Evolutionary conservation across 2,329 filamentous ascomycete genomes (phyloP).

Genomic region (Neophaeococcomyces aloes): DNA sequence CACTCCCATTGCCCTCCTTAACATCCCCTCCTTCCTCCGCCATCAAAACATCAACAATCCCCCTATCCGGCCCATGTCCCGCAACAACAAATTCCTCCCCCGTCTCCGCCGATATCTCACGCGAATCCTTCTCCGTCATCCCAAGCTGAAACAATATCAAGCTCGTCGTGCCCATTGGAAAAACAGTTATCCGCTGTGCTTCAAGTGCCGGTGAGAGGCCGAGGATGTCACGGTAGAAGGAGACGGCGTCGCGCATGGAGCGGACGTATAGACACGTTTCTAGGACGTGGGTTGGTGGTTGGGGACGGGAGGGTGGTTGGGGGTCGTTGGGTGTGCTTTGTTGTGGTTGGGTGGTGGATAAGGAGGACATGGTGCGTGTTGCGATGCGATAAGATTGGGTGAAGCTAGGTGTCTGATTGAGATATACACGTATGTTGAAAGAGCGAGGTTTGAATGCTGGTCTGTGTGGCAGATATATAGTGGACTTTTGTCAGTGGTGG

Average conservation of each 20-base stretch:
- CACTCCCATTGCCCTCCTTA: background rate
- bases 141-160: constrained; percentile 23
- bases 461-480: too few relatives aligned
- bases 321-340: too few relatives aligned
- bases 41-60: constrained; percentile 10
- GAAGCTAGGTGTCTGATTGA: too few relatives aligned
- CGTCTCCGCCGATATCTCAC: constrained; percentile 6
- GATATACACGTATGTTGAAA: too few relatives aligned
- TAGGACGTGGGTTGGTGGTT: constrained; percentile 20
- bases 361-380: too few relatives aligned
- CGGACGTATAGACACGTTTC: constrained; percentile 25
- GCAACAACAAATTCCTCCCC: constrained; percentile 10
- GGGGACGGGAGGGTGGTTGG: too few relatives aligned
- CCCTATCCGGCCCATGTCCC: constrained; percentile 13
- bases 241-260: constrained; percentile 18
- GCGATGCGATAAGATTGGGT: too few relatives aligned
- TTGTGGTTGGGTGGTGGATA: too few relatives aligned
- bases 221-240: constrained; percentile 23
- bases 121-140: constrained; percentile 8
- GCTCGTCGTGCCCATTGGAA: constrained; percentile 25
- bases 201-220: constrained; percentile 19
- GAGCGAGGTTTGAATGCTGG: too few relatives aligned
- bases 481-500: too few relatives aligned
- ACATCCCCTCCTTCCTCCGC: background rate
- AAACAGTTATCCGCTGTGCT: constrained; percentile 20